A percentile compares a stretch with the other conserved stretches of the same genome.
phyloP scores from a whole-genome alignment of 164 flowering plant genomes.

The Vitis amurensis region DNA sequence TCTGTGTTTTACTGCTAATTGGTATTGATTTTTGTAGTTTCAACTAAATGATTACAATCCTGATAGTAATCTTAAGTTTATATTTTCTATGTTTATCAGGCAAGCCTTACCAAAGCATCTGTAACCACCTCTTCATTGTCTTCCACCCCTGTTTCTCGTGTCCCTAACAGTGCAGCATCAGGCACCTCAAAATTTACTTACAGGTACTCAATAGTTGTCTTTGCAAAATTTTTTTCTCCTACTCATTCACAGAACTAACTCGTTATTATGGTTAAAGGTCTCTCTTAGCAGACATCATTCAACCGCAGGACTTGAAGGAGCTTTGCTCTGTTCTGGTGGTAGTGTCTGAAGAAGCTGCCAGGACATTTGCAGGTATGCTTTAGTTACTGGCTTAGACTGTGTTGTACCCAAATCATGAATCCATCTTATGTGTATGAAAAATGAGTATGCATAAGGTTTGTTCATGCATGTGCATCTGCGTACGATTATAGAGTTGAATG shows the following conservation, averaged over 20 bases:
- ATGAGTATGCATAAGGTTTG: no score
- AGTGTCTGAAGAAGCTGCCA: conserved; percentile 64
- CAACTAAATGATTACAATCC: no score
- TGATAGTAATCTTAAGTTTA: neutral
- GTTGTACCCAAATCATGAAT: neutral
- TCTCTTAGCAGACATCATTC: conserved; percentile 80
- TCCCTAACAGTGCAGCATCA: conserved; percentile 34
- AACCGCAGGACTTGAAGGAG: conserved; percentile 77
- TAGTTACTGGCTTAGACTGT: neutral
- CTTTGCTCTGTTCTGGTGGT: conserved; percentile 87
- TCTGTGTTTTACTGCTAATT: neutral
- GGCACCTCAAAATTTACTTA: conserved; percentile 78
- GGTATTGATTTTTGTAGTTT: neutral
- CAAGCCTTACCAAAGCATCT: conserved; percentile 46
- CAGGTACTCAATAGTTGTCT: conserved; percentile 45
- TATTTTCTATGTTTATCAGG: conserved; percentile 38
- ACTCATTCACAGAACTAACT: conserved; percentile 19
- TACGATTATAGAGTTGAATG: no score
- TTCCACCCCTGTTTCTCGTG: conserved; percentile 47
- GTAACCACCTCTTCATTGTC: conserved; percentile 49
- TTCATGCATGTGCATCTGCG: no score
- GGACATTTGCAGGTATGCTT: conserved; percentile 61
- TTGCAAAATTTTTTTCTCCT: neutral
- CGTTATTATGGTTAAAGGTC: conserved; percentile 55
- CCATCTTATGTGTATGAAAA: no score